A percentile compares a stretch with the other conserved stretches of the same genome.
phyloP scores from a whole-genome alignment of 1,139 yeast species.

The Tardiomyces depauwii region DNA sequence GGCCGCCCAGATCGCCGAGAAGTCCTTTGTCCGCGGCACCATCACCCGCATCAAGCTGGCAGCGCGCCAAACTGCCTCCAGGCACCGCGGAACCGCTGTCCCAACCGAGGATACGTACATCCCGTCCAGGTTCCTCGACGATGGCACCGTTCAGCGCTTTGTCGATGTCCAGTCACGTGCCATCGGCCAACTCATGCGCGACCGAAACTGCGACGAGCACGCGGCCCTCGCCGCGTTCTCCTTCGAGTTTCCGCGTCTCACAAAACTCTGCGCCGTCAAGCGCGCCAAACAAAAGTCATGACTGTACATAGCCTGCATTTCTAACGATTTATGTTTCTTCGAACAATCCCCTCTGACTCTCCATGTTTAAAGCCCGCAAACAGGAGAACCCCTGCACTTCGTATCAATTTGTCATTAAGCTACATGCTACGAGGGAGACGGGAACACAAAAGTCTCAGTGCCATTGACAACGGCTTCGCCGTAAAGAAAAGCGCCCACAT shows the following conservation, averaged over 20 bases:
- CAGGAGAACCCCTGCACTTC: too few relatives aligned
- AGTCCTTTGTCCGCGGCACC: background rate
- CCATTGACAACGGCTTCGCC: conserved; percentile 45
- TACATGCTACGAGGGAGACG: background rate
- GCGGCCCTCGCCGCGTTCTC: background rate
- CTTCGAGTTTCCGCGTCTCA: background rate
- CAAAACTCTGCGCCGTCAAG: background rate
- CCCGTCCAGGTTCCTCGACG: background rate
- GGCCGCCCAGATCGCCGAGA: background rate
- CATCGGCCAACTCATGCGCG: background rate
- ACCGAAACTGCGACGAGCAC: background rate
- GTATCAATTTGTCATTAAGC: too few relatives aligned
- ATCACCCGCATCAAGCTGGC: background rate
- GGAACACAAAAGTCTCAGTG: background rate
- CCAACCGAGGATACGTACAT: background rate
- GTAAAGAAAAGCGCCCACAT: conserved; percentile 66
- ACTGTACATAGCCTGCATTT: too few relatives aligned
- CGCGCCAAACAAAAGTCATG: too few relatives aligned
- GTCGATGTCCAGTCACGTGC: background rate
- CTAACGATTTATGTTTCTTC: too few relatives aligned
- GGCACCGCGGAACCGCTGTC: background rate
- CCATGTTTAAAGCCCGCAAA: too few relatives aligned
- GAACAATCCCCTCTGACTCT: too few relatives aligned
- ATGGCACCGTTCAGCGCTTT: background rate
- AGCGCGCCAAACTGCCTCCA: background rate